phyloP scores from a whole-genome alignment of 192 early-diverging fungal genomes.

The Podila epicladia region DNA sequence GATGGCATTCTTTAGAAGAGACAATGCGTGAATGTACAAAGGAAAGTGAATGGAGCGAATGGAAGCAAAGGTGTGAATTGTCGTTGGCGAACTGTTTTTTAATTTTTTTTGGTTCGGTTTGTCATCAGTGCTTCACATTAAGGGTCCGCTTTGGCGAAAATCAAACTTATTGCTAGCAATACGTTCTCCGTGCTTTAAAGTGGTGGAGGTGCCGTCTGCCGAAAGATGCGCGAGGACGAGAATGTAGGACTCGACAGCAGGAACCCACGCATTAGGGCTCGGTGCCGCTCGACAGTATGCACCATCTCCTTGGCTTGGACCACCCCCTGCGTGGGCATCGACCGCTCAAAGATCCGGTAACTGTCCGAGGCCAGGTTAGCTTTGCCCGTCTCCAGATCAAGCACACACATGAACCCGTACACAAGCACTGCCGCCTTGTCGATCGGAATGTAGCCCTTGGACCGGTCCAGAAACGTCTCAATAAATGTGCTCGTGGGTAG shows the following conservation, averaged over 20 bases:
- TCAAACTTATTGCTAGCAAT: too few relatives aligned
- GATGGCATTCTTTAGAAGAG: too few relatives aligned
- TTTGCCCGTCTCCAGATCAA: conserved; percentile 46
- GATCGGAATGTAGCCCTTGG: conserved; percentile 38
- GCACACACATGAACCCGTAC: conserved; percentile 49
- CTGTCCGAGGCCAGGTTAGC: conserved; percentile 32
- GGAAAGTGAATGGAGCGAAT: too few relatives aligned
- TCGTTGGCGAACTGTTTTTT: too few relatives aligned
- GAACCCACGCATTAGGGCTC: conserved; percentile 19
- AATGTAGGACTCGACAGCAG: conserved; percentile 16
- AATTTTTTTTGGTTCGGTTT: too few relatives aligned
- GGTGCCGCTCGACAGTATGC: conserved; percentile 24
- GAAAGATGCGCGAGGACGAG: conserved; percentile 14
- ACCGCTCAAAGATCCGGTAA: conserved; percentile 42
- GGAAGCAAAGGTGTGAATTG: too few relatives aligned
- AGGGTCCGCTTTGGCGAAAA: too few relatives aligned
- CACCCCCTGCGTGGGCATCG: conserved; percentile 37
- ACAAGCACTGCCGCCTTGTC: conserved; percentile 47
- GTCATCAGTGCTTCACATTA: too few relatives aligned
- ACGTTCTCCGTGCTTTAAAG: too few relatives aligned
- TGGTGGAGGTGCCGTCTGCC: not conserved
- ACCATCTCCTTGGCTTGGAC: conserved; percentile 43
- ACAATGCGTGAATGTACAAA: too few relatives aligned
- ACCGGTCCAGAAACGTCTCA: conserved; percentile 37
- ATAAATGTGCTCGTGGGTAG: conserved; percentile 39